Evolutionary conservation across 2,329 filamentous ascomycete species (phyloP).

Genomic region (Claviceps sp.): DNA sequence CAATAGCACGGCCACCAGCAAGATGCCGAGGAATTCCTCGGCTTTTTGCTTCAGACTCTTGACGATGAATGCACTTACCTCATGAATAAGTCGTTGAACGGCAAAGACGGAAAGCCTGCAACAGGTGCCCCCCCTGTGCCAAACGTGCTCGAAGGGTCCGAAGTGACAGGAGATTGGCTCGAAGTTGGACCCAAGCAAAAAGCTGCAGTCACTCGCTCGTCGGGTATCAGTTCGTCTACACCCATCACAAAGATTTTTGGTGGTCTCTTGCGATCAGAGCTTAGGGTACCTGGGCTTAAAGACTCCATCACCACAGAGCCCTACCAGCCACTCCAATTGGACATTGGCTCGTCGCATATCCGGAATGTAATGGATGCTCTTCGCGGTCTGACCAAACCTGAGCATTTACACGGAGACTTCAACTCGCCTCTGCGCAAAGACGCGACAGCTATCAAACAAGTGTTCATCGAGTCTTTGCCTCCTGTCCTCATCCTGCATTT

Average conservation of each 20-base stretch:
- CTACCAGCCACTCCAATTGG: slow-evolving; percentile 86
- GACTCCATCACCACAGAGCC: slow-evolving; percentile 85
- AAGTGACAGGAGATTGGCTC: slow-evolving; percentile 51
- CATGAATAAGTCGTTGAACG: slow-evolving; percentile 36
- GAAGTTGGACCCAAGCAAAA: slow-evolving; percentile 92
- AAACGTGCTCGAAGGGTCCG: slow-evolving; percentile 17
- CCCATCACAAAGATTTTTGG: slow-evolving; percentile 93
- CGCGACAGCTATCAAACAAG: slow-evolving; percentile 76
- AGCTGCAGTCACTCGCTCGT: slow-evolving; percentile 71
- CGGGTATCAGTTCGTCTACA: slow-evolving; percentile 61
- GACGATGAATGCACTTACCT: slow-evolving; percentile 83
- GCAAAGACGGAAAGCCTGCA: slow-evolving; percentile 23
- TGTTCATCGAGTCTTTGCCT: slow-evolving; percentile 83
- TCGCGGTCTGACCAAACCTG: slow-evolving; percentile 68
- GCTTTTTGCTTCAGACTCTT: slow-evolving; percentile 80
- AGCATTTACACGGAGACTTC: slow-evolving; percentile 77
- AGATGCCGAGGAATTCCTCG: slow-evolving; percentile 93
- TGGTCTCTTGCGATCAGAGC: slow-evolving; percentile 77
- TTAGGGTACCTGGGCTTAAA: slow-evolving; percentile 75
- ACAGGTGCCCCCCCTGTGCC: slow-evolving; percentile 16
- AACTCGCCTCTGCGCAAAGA: slow-evolving; percentile 64
- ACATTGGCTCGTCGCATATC: slow-evolving; percentile 78
- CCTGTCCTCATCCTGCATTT: slow-evolving; percentile 88
- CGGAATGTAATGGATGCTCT: slow-evolving; percentile 87
- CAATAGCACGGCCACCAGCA: slow-evolving; percentile 80